phyloP scores from a whole-genome alignment of 768 basidiomycete species.

The Amanita pseudoporphyria region DNA sequence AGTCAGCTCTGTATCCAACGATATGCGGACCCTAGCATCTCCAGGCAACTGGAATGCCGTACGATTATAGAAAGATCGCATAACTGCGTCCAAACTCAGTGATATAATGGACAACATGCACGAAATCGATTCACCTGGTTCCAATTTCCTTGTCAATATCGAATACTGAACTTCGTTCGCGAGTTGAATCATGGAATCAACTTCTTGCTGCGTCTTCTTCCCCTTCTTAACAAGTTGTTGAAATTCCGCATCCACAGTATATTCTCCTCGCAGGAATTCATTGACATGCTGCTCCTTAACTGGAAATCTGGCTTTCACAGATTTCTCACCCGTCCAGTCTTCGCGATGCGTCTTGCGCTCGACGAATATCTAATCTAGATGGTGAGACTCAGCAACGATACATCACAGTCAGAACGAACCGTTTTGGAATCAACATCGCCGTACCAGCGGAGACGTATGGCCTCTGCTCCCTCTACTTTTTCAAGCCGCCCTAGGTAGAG shows the following conservation, averaged over 20 bases:
- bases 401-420: conserved; percentile 25
- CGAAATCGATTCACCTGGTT: conserved; percentile 52
- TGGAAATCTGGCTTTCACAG: conserved; percentile 93
- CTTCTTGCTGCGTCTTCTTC: conserved; percentile 88
- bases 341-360: conserved; percentile 92
- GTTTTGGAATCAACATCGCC: conserved; percentile 79
- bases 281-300: conserved; percentile 93
- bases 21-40: conserved; percentile 97
- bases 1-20: conserved; percentile 92
- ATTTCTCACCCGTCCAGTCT: conserved; percentile 99
- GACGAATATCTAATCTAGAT: conserved; percentile 55
- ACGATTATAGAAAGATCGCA: conserved; percentile 97
- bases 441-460: conserved; percentile 95
- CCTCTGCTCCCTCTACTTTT: conserved; percentile 98
- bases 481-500: conserved; percentile 94
- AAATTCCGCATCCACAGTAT: conserved; percentile 91
- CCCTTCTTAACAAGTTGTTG: conserved; percentile 78
- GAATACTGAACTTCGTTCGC: conserved; percentile 97
- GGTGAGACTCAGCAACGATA: background rate
- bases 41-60: conserved; percentile 99
- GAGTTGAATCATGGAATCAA: conserved; percentile 90
- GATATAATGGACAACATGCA: background rate
- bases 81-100: conserved; percentile 39
- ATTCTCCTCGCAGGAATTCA: conserved; percentile 80
- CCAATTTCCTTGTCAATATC: conserved; percentile 67